Conservation (phyloP, 352 stramenopile species). For the Globisporangium carolinianum region DNA sequence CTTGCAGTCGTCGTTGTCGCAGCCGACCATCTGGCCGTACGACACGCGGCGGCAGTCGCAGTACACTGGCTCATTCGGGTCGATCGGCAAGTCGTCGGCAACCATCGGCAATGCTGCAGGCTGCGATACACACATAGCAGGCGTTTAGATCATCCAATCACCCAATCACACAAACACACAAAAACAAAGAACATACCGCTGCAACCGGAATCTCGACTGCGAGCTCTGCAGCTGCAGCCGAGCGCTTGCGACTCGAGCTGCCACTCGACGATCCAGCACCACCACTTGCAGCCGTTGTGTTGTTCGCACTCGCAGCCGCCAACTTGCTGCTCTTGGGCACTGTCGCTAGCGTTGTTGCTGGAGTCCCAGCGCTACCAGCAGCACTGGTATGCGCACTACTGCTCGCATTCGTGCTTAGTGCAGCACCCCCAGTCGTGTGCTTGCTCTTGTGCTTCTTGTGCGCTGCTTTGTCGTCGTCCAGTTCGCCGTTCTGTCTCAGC, state of each 20-base stretch:
- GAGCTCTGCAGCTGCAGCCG: conserved; percentile 19
- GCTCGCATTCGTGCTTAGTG: not conserved
- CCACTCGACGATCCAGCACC: conserved; percentile 2
- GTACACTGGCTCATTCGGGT: conserved; percentile 86
- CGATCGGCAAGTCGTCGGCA: conserved; percentile 74
- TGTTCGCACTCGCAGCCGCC: not conserved
- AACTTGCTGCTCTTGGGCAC: conserved; percentile 14
- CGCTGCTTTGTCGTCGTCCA: conserved; percentile 57
- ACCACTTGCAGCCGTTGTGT: not conserved
- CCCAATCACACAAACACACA: not conserved
- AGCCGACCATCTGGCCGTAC: conserved; percentile 90
- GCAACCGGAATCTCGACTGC: conserved; percentile 20
- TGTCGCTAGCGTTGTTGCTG: not conserved
- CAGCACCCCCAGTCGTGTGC: not conserved
- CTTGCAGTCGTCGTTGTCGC: conserved; percentile 91
- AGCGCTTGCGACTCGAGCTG: conserved; percentile 36
- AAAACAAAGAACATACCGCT: conserved; percentile 4
- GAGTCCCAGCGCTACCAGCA: not conserved
- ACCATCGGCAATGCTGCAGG: conserved; percentile 28
- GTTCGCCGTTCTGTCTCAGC: conserved; percentile 73
- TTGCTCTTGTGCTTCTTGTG: conserved; percentile 47
- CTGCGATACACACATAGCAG: conserved; percentile 9
- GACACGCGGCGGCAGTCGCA: conserved; percentile 83
- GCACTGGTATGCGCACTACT: not conserved
- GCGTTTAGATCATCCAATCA: not conserved